Evolutionary conservation across 306 rosid species (phyloP).

Genomic region (Quercus glauca): DNA sequence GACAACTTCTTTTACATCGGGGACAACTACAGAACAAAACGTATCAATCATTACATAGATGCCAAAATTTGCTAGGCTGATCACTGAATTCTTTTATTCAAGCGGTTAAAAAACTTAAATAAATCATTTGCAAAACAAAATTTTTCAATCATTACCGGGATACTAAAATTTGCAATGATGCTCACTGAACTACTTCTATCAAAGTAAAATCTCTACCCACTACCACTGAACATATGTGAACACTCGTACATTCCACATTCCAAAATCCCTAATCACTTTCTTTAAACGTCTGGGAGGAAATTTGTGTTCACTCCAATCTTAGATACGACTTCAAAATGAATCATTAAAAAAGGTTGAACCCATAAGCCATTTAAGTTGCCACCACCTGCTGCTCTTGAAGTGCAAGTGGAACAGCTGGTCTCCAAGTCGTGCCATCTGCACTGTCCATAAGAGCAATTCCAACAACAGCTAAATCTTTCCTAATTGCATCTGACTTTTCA

Average conservation of each 20-base stretch:
- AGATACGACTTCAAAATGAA: background rate
- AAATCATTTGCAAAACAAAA: too few relatives aligned
- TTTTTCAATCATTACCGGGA: background rate
- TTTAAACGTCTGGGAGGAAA: background rate
- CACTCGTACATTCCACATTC: background rate
- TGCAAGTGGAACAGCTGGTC: constrained; percentile 77
- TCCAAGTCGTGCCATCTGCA: constrained; percentile 87
- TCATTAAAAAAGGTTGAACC: constrained; percentile 16
- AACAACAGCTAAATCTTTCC: constrained; percentile 65
- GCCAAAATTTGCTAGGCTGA: too few relatives aligned
- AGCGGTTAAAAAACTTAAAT: too few relatives aligned
- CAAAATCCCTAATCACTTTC: background rate
- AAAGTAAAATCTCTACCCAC: background rate
- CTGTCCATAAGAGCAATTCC: constrained; percentile 92
- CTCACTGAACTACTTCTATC: background rate
- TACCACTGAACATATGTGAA: background rate
- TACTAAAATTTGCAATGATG: background rate
- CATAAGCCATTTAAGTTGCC: constrained; percentile 30
- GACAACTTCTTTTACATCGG: too few relatives aligned
- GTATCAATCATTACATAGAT: too few relatives aligned
- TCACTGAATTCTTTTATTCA: too few relatives aligned
- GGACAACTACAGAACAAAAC: too few relatives aligned
- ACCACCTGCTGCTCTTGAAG: constrained; percentile 59
- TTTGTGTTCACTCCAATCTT: background rate
- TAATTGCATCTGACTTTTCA: constrained; percentile 73